Conservation (phyloP, 108 stramenopile genomes). For the Cyclostephanos tholiformis region DNA sequence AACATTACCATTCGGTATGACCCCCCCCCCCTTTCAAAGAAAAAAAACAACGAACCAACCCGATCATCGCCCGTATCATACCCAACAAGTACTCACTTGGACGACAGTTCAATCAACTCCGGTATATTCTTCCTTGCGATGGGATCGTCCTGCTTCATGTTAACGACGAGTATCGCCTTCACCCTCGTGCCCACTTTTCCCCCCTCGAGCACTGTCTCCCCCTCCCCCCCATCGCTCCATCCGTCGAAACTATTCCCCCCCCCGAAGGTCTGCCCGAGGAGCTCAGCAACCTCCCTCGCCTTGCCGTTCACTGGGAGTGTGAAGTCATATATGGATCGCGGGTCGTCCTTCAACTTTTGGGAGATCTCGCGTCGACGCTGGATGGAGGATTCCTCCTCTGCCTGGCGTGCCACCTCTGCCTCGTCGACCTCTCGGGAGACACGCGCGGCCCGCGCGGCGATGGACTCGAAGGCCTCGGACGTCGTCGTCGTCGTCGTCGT, state of each 20-base stretch:
- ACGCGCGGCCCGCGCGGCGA: conserved; percentile 70
- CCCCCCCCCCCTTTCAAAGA: not conserved
- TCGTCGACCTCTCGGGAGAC: conserved; percentile 52
- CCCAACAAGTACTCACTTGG: conserved; percentile 50
- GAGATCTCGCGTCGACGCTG: conserved; percentile 24
- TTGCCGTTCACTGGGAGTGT: conserved; percentile 66
- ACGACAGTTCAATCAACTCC: conserved; percentile 74
- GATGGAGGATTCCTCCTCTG: conserved; percentile 25
- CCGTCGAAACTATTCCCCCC: conserved; percentile 6
- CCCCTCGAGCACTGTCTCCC: conserved; percentile 11
- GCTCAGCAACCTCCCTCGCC: conserved; percentile 47
- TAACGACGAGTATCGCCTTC: conserved; percentile 85
- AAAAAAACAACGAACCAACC: not conserved
- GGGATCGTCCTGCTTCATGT: conserved; percentile 92
- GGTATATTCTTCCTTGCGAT: conserved; percentile 87
- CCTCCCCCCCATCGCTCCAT: conserved; percentile 43
- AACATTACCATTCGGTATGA: not conserved
- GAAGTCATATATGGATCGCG: conserved; percentile 84
- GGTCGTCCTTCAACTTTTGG: conserved; percentile 48
- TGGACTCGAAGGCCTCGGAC: conserved; percentile 59
- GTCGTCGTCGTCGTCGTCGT: not conserved
- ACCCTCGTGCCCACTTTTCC: conserved; percentile 35
- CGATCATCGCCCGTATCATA: no score
- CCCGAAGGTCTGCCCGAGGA: conserved; percentile 59
- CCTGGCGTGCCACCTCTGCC: conserved; percentile 22